These are phyloP conservation scores for Microsporum canis DNA, from an alignment of 2,329 filamentous ascomycete species.

Conservation along the genomic window DNA sequence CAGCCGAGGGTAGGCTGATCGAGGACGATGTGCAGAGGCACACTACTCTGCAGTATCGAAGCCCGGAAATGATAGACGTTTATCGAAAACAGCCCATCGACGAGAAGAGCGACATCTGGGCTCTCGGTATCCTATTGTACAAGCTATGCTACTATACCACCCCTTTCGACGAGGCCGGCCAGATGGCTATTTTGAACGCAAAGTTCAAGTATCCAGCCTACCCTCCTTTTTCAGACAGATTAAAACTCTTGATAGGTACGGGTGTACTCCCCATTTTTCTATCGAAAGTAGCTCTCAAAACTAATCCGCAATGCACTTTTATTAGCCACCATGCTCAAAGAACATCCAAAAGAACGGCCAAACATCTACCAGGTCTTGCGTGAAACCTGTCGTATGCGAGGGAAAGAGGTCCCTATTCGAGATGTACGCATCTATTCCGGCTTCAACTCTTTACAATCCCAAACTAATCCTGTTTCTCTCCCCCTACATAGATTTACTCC, in stretches of 20 bases:
- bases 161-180: conserved; percentile 93
- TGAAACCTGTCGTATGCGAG: conserved; percentile 81
- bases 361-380: conserved; percentile 90
- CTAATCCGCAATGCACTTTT: conserved; percentile 2
- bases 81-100: conserved; percentile 94
- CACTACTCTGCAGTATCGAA: conserved; percentile 93
- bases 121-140: conserved; percentile 85
- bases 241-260: conserved; percentile 83
- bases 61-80: conserved; percentile 97
- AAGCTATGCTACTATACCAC: conserved; percentile 99
- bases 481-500: conserved; percentile 53
- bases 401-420: conserved; percentile 72
- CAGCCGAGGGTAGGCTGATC: conserved; percentile 78
- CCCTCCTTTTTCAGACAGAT: conserved; percentile 74
- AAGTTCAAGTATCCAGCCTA: conserved; percentile 85
- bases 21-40: conserved; percentile 97
- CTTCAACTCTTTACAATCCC: background rate
- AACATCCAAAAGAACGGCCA: conserved; percentile 66
- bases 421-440: conserved; percentile 51
- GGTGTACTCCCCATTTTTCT: conserved; percentile 3
- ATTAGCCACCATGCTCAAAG: conserved; percentile 75
- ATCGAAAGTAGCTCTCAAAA: conserved; percentile 1
- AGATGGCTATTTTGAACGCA: conserved; percentile 93
- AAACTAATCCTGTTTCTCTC: background rate
- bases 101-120: conserved; percentile 98